Evolutionary conservation across 1,139 yeast genomes (phyloP).

Genomic region (Taphrina flavorubra): DNA sequence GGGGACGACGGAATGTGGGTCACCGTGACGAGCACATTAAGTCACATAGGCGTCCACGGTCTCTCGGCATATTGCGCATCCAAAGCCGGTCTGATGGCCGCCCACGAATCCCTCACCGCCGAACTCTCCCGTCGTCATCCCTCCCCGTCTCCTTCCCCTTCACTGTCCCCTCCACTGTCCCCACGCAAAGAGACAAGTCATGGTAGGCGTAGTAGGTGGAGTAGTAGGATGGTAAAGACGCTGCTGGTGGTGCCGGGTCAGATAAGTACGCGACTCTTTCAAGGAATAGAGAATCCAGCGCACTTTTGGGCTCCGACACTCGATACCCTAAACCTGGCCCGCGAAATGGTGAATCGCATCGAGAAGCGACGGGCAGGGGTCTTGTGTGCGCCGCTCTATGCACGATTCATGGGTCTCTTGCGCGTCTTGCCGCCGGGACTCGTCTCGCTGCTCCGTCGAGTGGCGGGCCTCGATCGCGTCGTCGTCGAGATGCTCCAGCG

Average conservation of each 20-base stretch:
- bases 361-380: conserved; percentile 70
- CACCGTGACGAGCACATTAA: conserved; percentile 81
- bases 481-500: conserved; percentile 24
- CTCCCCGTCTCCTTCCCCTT: no score
- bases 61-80: conserved; percentile 79
- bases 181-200: no score
- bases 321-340: conserved; percentile 70
- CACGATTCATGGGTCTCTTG: conserved; percentile 70
- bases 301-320: conserved; percentile 78
- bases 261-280: conserved; percentile 72
- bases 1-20: conserved; percentile 64
- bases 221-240: conserved; percentile 59
- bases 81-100: conserved; percentile 80
- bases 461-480: conserved; percentile 67
- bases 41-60: conserved; percentile 55
- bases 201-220: no score
- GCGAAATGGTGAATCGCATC: conserved; percentile 62
- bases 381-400: conserved; percentile 75
- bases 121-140: no score
- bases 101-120: conserved; percentile 79
- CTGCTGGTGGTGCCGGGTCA: conserved; percentile 88
- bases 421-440: conserved; percentile 77
- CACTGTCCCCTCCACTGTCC: conserved; percentile 48
- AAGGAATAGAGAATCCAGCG: conserved; percentile 73
- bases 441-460: conserved; percentile 59